A percentile compares a stretch with the other conserved stretches of the same genome.
Evolutionary conservation across 352 stramenopile species (phyloP).

Genomic region (Phytophthora megakarya): DNA sequence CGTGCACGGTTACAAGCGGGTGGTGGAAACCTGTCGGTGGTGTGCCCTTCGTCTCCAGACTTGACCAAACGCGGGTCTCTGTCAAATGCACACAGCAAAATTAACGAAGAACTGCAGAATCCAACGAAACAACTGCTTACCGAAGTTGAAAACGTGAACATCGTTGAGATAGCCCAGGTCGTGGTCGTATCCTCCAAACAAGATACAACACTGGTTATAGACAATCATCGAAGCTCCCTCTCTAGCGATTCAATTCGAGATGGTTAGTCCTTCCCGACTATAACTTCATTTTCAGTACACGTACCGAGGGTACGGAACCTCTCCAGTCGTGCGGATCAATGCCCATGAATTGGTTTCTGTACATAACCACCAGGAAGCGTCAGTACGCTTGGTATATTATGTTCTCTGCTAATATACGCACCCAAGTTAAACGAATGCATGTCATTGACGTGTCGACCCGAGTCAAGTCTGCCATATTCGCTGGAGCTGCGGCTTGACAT

Average conservation of each 20-base stretch:
- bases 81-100: neutral
- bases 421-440: slow-evolving; percentile 97
- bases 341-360: slow-evolving; percentile 55
- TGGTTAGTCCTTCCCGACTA: neutral
- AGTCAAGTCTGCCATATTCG: slow-evolving; percentile 86
- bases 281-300: neutral
- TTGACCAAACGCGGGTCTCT: slow-evolving; percentile 88
- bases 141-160: slow-evolving; percentile 97
- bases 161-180: slow-evolving; percentile 95
- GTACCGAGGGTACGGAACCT: slow-evolving; percentile 75
- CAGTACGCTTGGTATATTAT: neutral
- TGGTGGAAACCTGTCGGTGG: slow-evolving; percentile 93
- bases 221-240: slow-evolving; percentile 91
- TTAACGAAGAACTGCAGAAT: neutral
- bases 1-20: slow-evolving; percentile 93
- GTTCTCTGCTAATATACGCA: slow-evolving; percentile 19
- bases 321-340: slow-evolving; percentile 41
- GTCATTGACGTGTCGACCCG: slow-evolving; percentile 92
- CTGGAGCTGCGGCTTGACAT: slow-evolving; percentile 86
- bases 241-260: slow-evolving; percentile 30
- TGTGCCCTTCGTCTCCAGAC: slow-evolving; percentile 88
- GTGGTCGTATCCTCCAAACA: slow-evolving; percentile 97
- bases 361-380: slow-evolving; percentile 37
- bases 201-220: slow-evolving; percentile 90
- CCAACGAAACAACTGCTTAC: slow-evolving; percentile 28